Base-by-base conservation (phyloP, 352 stramenopile genomes). In the Phytophthora boehmeriae region DNA sequence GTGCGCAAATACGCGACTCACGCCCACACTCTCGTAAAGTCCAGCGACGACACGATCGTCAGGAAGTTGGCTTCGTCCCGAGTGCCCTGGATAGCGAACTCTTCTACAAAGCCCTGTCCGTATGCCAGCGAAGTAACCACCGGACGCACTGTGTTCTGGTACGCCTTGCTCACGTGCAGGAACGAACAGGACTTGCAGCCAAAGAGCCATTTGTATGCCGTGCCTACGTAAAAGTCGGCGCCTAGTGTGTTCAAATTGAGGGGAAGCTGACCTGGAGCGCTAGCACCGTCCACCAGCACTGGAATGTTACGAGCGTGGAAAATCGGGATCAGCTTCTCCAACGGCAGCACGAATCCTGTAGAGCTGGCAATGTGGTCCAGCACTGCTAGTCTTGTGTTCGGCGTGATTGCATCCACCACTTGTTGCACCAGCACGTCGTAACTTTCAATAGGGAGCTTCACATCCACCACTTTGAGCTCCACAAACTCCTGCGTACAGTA, bases 401-500 rank as follows among this genome's bases (percentile, higher is more conserved):
- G 68, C 36, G 83, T 93, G 53, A 95, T 95, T 10, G 86, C 80
- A 27, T 75, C 74, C 1, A 69, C 73, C n/a, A 95, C 74, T 34
- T 89, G 82, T 35, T 92, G 52, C 45, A 92, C 78, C 25, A 95
- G 63, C 34, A 54, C 66, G 46, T 93, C 83, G 53, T 91, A 90
- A 53, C 71, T 90, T 16, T 75, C 46, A 46, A 95, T 78, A 0
- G 86, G 86, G 17, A 95, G 72, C 52, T 85, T 71, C 0, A 92
- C 71, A 41, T 95, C 83, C 34, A 95, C 86, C 35, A 95, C 86
- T 58, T 93, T 93, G 63, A 95, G 82, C 48, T 93, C 82, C n/a
- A 95, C 86, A 39, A 93, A 91, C 57, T 95, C 86, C 71, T 95
- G 86, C 38, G 84, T 95, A 45, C 76, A 90, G 71, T 92, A 95